Evolutionary conservation across 148 eudicot genomes (phyloP).

Genomic region (Arctostaphylos glauca): DNA sequence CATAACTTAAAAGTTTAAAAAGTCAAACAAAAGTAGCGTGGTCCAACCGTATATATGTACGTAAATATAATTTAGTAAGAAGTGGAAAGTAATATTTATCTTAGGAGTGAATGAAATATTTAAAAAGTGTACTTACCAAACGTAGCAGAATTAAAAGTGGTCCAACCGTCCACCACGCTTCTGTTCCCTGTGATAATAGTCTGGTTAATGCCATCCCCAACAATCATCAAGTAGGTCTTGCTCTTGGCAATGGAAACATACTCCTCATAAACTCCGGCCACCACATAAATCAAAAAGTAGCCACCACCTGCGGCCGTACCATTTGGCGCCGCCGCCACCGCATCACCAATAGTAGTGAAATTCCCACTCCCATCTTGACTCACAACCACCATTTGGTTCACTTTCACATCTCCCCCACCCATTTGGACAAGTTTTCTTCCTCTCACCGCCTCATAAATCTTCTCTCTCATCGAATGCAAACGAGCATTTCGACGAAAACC

Average conservation of each 20-base stretch:
- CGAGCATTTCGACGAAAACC: not conserved
- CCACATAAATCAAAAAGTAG: constrained; percentile 48
- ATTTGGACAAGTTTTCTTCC: not conserved
- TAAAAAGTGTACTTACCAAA: constrained; percentile 45
- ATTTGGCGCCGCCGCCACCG: constrained; percentile 29
- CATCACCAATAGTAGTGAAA: constrained; percentile 10
- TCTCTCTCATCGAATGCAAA: not conserved
- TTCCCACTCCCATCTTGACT: constrained; percentile 56
- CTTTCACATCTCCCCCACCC: constrained; percentile 20
- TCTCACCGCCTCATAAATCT: not conserved
- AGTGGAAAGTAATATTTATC: not conserved
- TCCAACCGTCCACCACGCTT: constrained; percentile 83
- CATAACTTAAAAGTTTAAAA: too few species aligned
- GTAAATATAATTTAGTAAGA: too few species aligned
- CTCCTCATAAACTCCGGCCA: constrained; percentile 73
- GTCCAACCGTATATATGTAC: too few species aligned
- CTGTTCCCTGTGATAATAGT: constrained; percentile 58
- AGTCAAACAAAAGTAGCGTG: too few species aligned
- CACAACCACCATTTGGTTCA: constrained; percentile 29
- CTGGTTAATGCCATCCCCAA: constrained; percentile 78
- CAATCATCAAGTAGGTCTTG: constrained; percentile 68
- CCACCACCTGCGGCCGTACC: constrained; percentile 48
- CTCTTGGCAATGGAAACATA: constrained; percentile 76
- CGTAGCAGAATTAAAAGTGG: constrained; percentile 81
- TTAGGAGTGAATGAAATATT: not conserved